A percentile compares a stretch with the other conserved stretches of the same genome.
These are phyloP conservation scores for Cerioporus squamosus DNA, from an alignment of 1,284 basidiomycete species.

Conservation along the genomic window DNA sequence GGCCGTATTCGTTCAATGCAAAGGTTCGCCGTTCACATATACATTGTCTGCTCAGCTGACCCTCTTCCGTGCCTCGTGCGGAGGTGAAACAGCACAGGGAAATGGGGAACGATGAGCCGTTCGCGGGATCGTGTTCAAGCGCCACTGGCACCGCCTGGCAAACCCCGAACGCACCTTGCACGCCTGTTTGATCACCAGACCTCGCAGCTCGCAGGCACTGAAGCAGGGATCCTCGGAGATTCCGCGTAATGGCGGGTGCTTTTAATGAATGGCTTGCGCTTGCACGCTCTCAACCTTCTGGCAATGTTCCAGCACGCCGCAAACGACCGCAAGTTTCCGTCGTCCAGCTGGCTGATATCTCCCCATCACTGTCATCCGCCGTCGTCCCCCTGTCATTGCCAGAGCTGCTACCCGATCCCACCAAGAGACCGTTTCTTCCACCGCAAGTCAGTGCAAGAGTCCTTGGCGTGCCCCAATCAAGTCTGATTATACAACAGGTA, in stretches of 20 bases:
- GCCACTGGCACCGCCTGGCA: neutral
- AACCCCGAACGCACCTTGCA: neutral
- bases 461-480: neutral
- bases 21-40: neutral
- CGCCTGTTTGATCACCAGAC: neutral
- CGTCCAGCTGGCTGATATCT: neutral
- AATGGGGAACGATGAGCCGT: no score
- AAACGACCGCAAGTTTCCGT: neutral
- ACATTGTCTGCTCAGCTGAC: slow-evolving; percentile 2
- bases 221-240: neutral
- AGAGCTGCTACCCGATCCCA: no score
- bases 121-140: neutral
- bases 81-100: neutral
- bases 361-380: neutral
- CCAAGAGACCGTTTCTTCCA: neutral
- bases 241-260: neutral
- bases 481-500: neutral
- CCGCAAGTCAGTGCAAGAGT: neutral
- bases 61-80: neutral
- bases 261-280: no score
- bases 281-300: neutral
- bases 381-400: no score
- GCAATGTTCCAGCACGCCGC: neutral
- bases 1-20: neutral
- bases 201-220: neutral